phyloP scores from a whole-genome alignment of 257 asterid genomes.

The Przewalskia tangutica region DNA sequence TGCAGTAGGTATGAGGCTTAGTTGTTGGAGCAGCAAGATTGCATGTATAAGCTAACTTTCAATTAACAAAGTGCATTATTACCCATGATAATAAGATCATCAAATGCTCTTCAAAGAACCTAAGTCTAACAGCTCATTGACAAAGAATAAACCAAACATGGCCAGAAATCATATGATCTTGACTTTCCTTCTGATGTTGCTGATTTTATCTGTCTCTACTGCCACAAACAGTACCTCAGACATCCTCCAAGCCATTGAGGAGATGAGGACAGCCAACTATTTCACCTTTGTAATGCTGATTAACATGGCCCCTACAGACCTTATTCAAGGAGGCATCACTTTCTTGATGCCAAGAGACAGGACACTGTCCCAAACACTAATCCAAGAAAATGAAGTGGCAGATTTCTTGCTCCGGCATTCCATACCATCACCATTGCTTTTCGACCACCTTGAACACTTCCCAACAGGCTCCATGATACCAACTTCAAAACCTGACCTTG shows the following conservation, averaged over 20 bases:
- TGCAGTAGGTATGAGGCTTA: not conserved
- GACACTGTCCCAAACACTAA: constrained; percentile 24
- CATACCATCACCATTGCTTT: constrained; percentile 47
- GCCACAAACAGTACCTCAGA: constrained; percentile 8
- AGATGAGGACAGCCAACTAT: constrained; percentile 68
- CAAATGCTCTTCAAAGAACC: not conserved
- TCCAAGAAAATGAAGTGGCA: constrained; percentile 15
- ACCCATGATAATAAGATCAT: not conserved
- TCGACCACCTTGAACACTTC: constrained; percentile 44
- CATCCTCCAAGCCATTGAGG: constrained; percentile 33
- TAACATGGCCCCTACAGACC: constrained; percentile 49
- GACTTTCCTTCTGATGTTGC: not conserved
- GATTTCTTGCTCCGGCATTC: constrained; percentile 71
- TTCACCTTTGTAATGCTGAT: constrained; percentile 64
- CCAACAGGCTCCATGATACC: constrained; percentile 65
- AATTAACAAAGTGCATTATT: not conserved
- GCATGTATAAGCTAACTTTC: not conserved
- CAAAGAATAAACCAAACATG: not conserved
- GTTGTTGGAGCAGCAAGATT: not conserved
- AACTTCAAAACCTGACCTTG: constrained; percentile 37
- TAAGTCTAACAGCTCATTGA: not conserved
- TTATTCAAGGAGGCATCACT: constrained; percentile 31
- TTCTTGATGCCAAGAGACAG: constrained; percentile 73
- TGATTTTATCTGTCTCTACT: not conserved
- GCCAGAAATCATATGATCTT: not conserved